A percentile compares a stretch with the other conserved stretches of the same genome.
These are phyloP conservation scores for Heritiera littoralis DNA, from an alignment of 345 rosid species.

Conservation along the genomic window DNA sequence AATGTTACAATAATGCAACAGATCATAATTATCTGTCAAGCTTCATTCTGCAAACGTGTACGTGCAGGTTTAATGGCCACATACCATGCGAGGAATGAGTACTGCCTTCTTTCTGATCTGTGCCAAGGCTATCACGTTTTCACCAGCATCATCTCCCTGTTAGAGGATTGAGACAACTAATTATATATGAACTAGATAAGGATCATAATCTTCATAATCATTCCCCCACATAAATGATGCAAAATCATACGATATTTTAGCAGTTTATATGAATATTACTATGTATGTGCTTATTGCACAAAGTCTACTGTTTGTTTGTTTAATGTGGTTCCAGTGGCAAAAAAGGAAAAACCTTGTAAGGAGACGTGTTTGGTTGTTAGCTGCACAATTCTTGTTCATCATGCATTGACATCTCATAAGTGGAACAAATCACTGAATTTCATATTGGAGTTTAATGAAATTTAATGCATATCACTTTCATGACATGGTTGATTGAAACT, in stretches of 20 bases:
- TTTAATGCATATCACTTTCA: too few species aligned
- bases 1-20: too few species aligned
- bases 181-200: constrained; percentile 15
- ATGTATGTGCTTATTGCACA: neutral
- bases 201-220: neutral
- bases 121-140: constrained; percentile 83
- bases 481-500: too few species aligned
- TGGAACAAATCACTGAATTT: too few species aligned
- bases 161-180: constrained; percentile 51
- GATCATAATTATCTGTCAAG: neutral
- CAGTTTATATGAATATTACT: constrained; percentile 6
- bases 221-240: neutral
- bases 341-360: neutral
- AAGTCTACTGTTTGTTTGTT: constrained; percentile 24
- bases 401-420: too few species aligned
- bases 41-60: neutral
- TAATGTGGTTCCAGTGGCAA: neutral
- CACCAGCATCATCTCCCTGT: constrained; percentile 65
- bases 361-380: too few species aligned
- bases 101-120: constrained; percentile 91
- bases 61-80: constrained; percentile 91
- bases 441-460: too few species aligned
- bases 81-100: constrained; percentile 93
- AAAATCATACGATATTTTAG: constrained; percentile 12
- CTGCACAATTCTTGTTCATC: too few species aligned